Conservation (phyloP, 2,329 filamentous ascomycete species). For the Trichoderma koningii region DNA sequence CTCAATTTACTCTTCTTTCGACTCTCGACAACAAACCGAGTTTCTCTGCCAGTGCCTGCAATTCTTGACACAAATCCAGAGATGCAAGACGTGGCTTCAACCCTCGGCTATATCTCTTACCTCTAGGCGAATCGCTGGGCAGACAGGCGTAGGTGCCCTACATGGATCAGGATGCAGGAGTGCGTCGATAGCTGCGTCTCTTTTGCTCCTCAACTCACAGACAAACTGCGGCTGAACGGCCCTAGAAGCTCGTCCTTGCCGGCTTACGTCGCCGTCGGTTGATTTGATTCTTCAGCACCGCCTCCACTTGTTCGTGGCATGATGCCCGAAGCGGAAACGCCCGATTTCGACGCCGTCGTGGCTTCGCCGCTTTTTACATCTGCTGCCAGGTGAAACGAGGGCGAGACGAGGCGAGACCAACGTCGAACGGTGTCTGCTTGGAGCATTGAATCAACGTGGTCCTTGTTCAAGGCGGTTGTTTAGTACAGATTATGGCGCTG, state of each 20-base stretch:
- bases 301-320: slow-evolving; percentile 22
- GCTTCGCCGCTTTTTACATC: neutral
- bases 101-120: slow-evolving; percentile 9
- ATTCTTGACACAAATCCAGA: neutral
- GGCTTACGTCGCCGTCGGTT: slow-evolving; percentile 13
- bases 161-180: slow-evolving; percentile 5
- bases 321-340: slow-evolving; percentile 16
- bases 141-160: slow-evolving; percentile 18
- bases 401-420: neutral
- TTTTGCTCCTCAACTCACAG: neutral
- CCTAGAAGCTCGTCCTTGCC: neutral
- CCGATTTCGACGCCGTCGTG: slow-evolving; percentile 4
- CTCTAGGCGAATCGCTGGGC: slow-evolving; percentile 11
- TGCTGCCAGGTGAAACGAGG: neutral
- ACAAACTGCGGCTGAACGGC: slow-evolving; percentile 12
- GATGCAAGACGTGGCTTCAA: neutral
- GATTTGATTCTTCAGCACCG: neutral
- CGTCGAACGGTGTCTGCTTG: neutral
- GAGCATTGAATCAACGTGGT: neutral
- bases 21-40: neutral
- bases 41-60: neutral
- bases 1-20: neutral
- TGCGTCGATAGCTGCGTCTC: neutral
- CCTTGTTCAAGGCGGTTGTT: neutral
- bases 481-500: too few species aligned